A percentile compares a stretch with the other conserved stretches of the same genome.
phyloP scores from a whole-genome alignment of 2,329 filamentous ascomycete species.

The Phaeoacremonium minimum region DNA sequence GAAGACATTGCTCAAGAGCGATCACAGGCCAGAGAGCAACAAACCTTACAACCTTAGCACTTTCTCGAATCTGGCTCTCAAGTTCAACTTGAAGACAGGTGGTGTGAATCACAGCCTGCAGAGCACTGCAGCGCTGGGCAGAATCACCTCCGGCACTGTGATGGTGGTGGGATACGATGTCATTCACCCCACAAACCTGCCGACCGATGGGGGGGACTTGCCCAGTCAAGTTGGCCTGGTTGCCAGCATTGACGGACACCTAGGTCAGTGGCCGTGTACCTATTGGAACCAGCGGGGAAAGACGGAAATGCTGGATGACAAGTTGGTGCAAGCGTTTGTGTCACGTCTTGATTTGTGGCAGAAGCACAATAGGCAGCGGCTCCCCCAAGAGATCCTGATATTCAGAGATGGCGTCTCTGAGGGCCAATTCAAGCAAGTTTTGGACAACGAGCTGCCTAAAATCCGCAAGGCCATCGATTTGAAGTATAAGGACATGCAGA shows the following conservation, averaged over 20 bases:
- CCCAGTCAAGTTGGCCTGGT: constrained; percentile 81
- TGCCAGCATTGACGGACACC: constrained; percentile 62
- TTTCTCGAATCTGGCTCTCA: constrained; percentile 68
- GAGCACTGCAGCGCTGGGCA: constrained; percentile 43
- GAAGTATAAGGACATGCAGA: constrained; percentile 47
- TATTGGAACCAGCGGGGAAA: constrained; percentile 61
- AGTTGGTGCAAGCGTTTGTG: constrained; percentile 56
- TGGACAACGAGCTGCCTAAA: constrained; percentile 62
- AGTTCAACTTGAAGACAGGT: constrained; percentile 77
- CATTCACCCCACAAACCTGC: constrained; percentile 73
- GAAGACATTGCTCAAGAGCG: constrained; percentile 26
- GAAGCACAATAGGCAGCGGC: constrained; percentile 42
- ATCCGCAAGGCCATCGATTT: constrained; percentile 61
- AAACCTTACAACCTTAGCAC: constrained; percentile 48
- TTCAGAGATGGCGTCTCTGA: constrained; percentile 91
- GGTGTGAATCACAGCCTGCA: constrained; percentile 66
- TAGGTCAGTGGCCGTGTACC: constrained; percentile 77
- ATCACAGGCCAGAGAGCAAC: constrained; percentile 12
- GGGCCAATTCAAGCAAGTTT: constrained; percentile 69
- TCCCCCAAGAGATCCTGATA: constrained; percentile 73
- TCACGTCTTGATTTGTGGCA: constrained; percentile 64
- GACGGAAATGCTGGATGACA: constrained; percentile 65
- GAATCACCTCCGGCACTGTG: constrained; percentile 64
- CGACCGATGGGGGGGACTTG: constrained; percentile 48
- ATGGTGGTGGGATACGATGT: constrained; percentile 90